Evolutionary conservation across 495 filamentous ascomycete genomes (phyloP), one percentile per base, ranked within the genome.

Genomic region (Polyplosphaeria fusca): DNA sequence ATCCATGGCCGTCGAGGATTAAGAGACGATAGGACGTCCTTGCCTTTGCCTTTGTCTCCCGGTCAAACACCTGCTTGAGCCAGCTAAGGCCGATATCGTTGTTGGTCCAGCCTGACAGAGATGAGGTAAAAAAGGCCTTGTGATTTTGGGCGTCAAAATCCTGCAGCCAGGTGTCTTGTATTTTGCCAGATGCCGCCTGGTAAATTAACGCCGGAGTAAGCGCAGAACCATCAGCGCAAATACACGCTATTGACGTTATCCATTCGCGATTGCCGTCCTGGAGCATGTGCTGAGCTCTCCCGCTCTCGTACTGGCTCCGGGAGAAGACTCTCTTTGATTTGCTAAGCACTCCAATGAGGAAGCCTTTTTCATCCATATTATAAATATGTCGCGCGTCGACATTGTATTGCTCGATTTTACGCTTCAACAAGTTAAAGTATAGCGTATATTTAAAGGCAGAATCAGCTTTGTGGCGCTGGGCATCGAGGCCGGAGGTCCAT

Each of bases 321-420:
- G 12, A 14, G 19, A 42, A 50, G 11, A 50, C 13, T 19, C 20
- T 5, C 20, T 50, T 50, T 52, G 41, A 40, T 41, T 52, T 52
- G 19, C 5, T 20, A 5, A 52, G 35, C 4, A 40, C 13, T 24
- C 22, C 41, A 52, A 52, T 32, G 7, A 52, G 35, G 41, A 52
- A 41, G 4, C 30, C 35, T 22, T 52, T 40, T 18, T 40, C 41
- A 52, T 52, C 35, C 41, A 52, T 52, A 52, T 52, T 52, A 52
- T 52, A 52, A 5, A 20, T 52, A 41, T 52, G 9, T 12, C 41
- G 23, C 4, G n/a, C 18, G 7, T 38, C 5, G 13, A 52, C n/a
- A 32, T 41, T 52, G 26, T 52, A 52, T 22, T 52, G 5, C 4
- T 5, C 41, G 23, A 52, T 39, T 35, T 40, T 52, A n/a, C 14